Evolutionary conservation across 2,329 filamentous ascomycete genomes (phyloP).

Genomic region (Zarea fungicola): DNA sequence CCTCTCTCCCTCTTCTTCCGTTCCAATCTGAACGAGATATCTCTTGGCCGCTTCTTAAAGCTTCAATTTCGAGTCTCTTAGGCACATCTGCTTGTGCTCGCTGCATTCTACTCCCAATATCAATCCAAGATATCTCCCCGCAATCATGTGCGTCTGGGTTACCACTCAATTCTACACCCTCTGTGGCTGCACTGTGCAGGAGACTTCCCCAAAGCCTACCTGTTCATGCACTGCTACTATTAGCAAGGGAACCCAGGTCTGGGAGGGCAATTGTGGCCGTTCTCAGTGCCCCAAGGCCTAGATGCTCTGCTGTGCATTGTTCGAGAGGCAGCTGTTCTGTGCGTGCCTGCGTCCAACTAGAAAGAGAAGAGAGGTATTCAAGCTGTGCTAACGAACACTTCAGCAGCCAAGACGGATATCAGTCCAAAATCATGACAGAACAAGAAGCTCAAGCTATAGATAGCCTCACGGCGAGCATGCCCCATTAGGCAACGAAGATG

Average conservation of each 20-base stretch:
- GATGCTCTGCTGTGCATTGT: not conserved
- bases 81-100: not conserved
- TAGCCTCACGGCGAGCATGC: conserved; percentile 11
- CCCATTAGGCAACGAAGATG: conserved; percentile 5
- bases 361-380: no score
- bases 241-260: conserved; percentile 24
- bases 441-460: conserved; percentile 7
- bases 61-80: not conserved
- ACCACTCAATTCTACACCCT: conserved; percentile 26
- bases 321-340: not conserved
- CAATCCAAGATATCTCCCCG: not conserved
- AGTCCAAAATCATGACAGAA: conserved; percentile 3
- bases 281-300: conserved; percentile 23
- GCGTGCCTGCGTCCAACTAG: no score
- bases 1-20: not conserved
- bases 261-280: conserved; percentile 29
- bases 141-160: conserved; percentile 30
- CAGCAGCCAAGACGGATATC: conserved; percentile 1
- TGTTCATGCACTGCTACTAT: conserved; percentile 24
- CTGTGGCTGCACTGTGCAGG: conserved; percentile 27
- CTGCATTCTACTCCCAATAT: not conserved
- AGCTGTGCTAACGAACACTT: not conserved
- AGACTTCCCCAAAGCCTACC: conserved; percentile 23
- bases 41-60: not conserved
- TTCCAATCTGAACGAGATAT: not conserved